These are phyloP conservation scores for Pelargonium nanum DNA, from an alignment of 345 rosid species.

Conservation along the genomic window DNA sequence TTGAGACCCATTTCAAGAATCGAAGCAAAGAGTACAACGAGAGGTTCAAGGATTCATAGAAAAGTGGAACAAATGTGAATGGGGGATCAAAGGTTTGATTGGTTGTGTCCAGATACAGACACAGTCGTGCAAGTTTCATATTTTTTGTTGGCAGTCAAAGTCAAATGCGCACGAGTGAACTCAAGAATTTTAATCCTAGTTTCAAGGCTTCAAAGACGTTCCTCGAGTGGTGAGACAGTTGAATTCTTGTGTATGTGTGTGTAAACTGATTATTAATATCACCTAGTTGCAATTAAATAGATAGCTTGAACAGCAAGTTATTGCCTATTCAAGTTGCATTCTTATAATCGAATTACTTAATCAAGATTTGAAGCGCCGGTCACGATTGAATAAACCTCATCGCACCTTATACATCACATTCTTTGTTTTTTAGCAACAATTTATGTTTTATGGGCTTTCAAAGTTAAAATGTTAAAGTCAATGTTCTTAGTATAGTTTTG, in stretches of 20 bases:
- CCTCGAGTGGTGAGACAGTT: constrained; percentile 30
- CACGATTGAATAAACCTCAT: too few species aligned
- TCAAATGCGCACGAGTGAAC: constrained; percentile 41
- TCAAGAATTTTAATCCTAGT: constrained; percentile 16
- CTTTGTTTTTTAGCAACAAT: too few species aligned
- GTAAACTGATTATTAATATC: neutral
- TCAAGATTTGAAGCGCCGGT: too few species aligned
- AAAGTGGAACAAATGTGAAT: constrained; percentile 12
- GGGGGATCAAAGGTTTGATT: neutral
- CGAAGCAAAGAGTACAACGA: constrained; percentile 3
- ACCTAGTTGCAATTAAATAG: neutral
- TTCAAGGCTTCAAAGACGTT: constrained; percentile 39
- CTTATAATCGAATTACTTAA: too few species aligned
- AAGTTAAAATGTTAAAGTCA: neutral
- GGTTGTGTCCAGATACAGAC: neutral
- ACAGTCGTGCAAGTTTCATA: neutral
- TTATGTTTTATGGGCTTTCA: too few species aligned
- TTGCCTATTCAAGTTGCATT: too few species aligned
- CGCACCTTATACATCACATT: too few species aligned
- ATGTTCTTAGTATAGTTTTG: too few species aligned
- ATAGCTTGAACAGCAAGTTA: neutral
- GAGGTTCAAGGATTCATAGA: constrained; percentile 18
- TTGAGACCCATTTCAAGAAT: constrained; percentile 17
- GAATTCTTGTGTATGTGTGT: constrained; percentile 11
- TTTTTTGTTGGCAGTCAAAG: constrained; percentile 24